These are phyloP conservation scores for Salix koriyanagi DNA, from an alignment of 345 rosid genomes.

Conservation along the genomic window DNA sequence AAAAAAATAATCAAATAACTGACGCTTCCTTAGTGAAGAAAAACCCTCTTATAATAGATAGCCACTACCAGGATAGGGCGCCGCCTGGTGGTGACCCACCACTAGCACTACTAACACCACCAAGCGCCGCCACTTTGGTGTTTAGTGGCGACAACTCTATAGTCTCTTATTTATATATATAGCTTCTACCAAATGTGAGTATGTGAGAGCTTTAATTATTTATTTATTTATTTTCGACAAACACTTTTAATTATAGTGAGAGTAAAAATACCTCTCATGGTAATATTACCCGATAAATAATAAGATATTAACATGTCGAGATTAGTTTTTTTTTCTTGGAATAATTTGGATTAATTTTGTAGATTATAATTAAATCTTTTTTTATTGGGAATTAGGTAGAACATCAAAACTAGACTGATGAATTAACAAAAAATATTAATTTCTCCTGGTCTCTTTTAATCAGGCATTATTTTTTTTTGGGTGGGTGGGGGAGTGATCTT, in stretches of 20 bases:
- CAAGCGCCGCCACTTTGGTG: slow-evolving; percentile 9
- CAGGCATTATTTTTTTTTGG: no score
- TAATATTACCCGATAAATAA: no score
- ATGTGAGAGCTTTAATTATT: background rate
- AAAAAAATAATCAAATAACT: background rate
- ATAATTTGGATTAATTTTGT: no score
- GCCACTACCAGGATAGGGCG: background rate
- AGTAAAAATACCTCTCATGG: no score
- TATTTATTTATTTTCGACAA: no score
- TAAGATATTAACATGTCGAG: no score
- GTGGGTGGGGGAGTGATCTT: background rate
- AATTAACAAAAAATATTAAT: no score
- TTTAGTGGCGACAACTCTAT: slow-evolving; percentile 5
- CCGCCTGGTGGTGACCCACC: slow-evolving; percentile 16
- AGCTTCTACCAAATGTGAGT: background rate
- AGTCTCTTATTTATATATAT: no score
- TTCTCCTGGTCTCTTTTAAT: no score
- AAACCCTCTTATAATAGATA: background rate
- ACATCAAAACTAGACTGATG: background rate
- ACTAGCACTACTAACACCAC: background rate
- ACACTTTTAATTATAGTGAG: no score
- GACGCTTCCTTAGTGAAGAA: background rate
- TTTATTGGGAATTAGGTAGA: background rate
- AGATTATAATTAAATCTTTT: background rate
- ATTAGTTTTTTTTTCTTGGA: no score